Percentiles rank a stretch among this genome's conserved stretches.
These are phyloP conservation scores for Periconia macrospinosa DNA, from an alignment of 2,329 filamentous ascomycete genomes.

Conservation along the genomic window DNA sequence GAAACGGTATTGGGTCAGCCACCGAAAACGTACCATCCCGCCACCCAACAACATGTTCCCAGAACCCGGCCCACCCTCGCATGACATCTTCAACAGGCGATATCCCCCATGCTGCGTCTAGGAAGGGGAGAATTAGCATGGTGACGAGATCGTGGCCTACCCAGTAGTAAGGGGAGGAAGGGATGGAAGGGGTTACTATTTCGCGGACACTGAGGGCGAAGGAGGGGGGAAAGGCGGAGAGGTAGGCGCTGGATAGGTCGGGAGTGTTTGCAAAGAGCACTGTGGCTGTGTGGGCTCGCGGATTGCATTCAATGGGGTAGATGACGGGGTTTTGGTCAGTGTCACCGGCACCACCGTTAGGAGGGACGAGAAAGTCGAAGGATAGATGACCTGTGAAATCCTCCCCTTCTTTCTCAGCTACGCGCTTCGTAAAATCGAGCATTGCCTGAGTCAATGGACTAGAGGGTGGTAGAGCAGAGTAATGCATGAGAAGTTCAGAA, in stretches of 20 bases:
- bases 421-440: conserved; percentile 64
- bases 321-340: conserved; percentile 41
- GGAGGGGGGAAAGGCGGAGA: conserved; percentile 24
- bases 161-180: conserved; percentile 59
- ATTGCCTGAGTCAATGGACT: conserved; percentile 62
- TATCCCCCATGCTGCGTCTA: conserved; percentile 21
- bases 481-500: conserved; percentile 66
- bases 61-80: conserved; percentile 34
- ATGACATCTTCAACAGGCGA: conserved; percentile 22
- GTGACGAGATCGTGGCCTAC: conserved; percentile 66
- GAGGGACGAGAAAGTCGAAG: conserved; percentile 67
- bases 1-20: conserved; percentile 55
- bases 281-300: conserved; percentile 68
- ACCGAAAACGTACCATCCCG: conserved; percentile 53
- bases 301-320: conserved; percentile 73
- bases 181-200: conserved; percentile 23
- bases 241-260: conserved; percentile 31
- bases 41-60: conserved; percentile 50
- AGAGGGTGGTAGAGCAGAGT: conserved; percentile 59
- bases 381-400: conserved; percentile 70
- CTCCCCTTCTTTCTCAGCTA: conserved; percentile 54
- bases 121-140: conserved; percentile 47
- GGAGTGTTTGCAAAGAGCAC: conserved; percentile 56
- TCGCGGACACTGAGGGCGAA: conserved; percentile 5
- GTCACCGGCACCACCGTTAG: neutral